Base-by-base conservation (phyloP, 2,329 filamentous ascomycete species). In the Mycosphaerella sp. region DNA sequence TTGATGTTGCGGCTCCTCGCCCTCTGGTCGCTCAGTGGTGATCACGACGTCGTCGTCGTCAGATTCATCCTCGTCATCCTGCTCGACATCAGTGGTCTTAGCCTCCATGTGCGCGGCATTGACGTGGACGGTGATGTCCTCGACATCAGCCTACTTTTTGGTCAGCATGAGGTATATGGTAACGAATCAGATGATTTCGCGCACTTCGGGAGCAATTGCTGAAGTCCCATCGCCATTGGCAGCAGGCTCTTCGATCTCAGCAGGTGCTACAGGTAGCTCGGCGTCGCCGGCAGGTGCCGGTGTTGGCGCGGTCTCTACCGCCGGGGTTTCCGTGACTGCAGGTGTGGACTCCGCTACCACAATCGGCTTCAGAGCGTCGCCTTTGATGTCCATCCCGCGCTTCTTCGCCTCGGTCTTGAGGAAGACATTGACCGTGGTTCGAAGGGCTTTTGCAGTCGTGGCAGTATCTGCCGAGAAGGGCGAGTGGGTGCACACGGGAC, bases 401-500 rank as follows among this genome's bases (percentile, higher is more conserved):
- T 65, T 74, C 77, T 94, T 95, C 69, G 95, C 87, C 60, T 89
- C 87, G 0, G 86, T 95, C 63, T 90, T 87, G 43, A 98, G 72
- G 65, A 95, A 98, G 10, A 93, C 87, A 61, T 87, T 86, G 59
- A 97, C 85, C 1, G 93, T 98, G 21, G 87, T 93, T 59, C 93
- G 85, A n/a, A 97, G 75, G 25, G 86, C 83, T 68, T 95, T 96
- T 69, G 95, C 88, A 1, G 88, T 82, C 56, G 86, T 89, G 75
- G 90, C 95, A 59, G 93, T 85, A 54, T 88, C 87, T 41, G 85
- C 80, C 25, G 89, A 88, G 53, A 98, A 79, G 0, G 93, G 93
- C 17, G 83, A 86, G 68, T 98, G 93, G 58, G 90, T 87, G 79
- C 93, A 98, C 53, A 95, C 86, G 2, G 93, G 91, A 64, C 93